Conservation (phyloP, 2,329 filamentous ascomycete species). For the Aureobasidium sp. region DNA sequence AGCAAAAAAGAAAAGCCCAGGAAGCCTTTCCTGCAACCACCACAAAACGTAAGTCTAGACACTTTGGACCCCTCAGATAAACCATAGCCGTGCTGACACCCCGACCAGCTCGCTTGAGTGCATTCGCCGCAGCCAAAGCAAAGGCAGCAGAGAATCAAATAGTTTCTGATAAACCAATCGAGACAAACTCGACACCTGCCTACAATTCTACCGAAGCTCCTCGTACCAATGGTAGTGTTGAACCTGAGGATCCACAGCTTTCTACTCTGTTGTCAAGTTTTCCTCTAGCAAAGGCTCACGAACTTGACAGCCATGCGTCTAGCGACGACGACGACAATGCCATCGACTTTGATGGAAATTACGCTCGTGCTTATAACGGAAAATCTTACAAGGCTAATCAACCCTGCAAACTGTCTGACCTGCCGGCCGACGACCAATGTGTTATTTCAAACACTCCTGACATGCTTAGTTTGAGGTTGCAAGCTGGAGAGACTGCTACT, state of each 20-base stretch:
- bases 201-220: neutral
- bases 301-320: constrained; percentile 13
- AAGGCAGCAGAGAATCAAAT: constrained; percentile 1
- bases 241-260: neutral
- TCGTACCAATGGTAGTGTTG: neutral
- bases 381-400: neutral
- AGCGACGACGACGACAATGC: constrained; percentile 3
- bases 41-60: neutral
- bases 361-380: neutral
- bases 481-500: constrained; percentile 26
- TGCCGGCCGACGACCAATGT: constrained; percentile 9
- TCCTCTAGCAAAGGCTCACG: constrained; percentile 13
- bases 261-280: constrained; percentile 6
- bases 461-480: constrained; percentile 13
- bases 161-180: neutral
- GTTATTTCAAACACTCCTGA: constrained; percentile 15
- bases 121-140: constrained; percentile 23
- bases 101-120: constrained; percentile 21
- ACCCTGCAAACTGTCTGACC: constrained; percentile 14
- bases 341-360: neutral
- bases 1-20: constrained; percentile 25
- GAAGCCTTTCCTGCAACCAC: constrained; percentile 23
- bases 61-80: too few relatives aligned
- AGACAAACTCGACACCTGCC: neutral
- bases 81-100: neutral